Percentiles rank a stretch among this genome's conserved stretches.
Evolutionary conservation across 805 yeast genomes (phyloP).

Genomic region (Candida gorgasii): DNA sequence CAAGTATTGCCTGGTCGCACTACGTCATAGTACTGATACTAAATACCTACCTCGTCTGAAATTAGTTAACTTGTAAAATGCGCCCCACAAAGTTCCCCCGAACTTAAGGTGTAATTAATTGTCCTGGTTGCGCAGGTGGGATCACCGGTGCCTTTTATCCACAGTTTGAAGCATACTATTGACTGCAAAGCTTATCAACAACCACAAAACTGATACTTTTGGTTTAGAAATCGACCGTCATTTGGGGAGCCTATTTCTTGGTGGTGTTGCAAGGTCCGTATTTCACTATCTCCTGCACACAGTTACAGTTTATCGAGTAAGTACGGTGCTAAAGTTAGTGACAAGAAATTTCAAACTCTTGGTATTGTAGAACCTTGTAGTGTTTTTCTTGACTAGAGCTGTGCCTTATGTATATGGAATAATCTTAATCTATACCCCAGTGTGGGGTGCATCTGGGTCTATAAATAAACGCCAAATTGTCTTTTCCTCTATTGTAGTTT

Average conservation of each 20-base stretch:
- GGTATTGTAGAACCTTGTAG: too few species aligned
- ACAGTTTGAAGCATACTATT: background rate
- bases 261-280: too few species aligned
- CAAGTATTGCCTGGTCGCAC: background rate
- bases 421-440: background rate
- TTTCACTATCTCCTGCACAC: too few species aligned
- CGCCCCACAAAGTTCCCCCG: constrained; percentile 6
- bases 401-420: background rate
- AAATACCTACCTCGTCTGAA: background rate
- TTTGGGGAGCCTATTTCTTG: too few species aligned
- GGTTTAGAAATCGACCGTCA: too few species aligned
- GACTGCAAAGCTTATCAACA: background rate
- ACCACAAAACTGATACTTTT: too few species aligned
- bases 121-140: background rate
- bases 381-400: background rate
- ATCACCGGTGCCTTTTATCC: background rate
- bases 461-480: background rate
- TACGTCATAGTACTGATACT: constrained; percentile 1
- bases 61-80: constrained; percentile 1
- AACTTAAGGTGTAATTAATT: background rate
- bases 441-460: background rate
- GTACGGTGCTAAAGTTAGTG: too few species aligned
- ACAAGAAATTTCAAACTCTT: too few species aligned
- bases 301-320: too few species aligned
- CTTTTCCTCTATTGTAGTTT: background rate